Evolutionary conservation across 108 stramenopile species (phyloP).

Genomic region (Cyclostephanos tholiformis): DNA sequence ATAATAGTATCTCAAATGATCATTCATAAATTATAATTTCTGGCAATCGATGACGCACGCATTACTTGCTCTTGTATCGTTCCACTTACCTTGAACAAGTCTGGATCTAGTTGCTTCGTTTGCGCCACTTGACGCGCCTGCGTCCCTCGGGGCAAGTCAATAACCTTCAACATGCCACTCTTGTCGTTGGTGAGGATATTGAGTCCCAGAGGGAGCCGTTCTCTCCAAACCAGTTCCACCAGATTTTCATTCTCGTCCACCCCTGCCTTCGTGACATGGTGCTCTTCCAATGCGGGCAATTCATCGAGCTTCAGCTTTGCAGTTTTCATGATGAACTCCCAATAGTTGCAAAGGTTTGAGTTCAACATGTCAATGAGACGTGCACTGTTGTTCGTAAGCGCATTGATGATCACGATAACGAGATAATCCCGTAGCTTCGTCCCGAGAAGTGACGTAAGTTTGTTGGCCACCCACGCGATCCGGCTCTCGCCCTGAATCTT

Average conservation of each 20-base stretch:
- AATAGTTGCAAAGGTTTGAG: conserved; percentile 66
- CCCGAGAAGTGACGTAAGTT: conserved; percentile 78
- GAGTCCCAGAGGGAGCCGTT: conserved; percentile 84
- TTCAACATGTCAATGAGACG: conserved; percentile 83
- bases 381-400: conserved; percentile 75
- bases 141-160: conserved; percentile 89
- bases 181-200: conserved; percentile 86
- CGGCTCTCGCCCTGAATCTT: conserved; percentile 78
- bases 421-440: conserved; percentile 80
- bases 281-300: conserved; percentile 51
- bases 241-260: conserved; percentile 49
- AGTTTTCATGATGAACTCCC: conserved; percentile 83
- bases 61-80: not conserved
- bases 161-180: conserved; percentile 83
- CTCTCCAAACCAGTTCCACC: conserved; percentile 86
- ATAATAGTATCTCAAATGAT: not conserved
- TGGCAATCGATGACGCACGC: not conserved
- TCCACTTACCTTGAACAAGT: conserved; percentile 48
- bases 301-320: conserved; percentile 66
- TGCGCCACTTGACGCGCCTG: conserved; percentile 84
- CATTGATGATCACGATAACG: conserved; percentile 63
- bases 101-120: conserved; percentile 78
- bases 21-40: too few species aligned
- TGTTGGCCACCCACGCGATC: conserved; percentile 85
- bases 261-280: conserved; percentile 65